Evolutionary conservation across 2,329 filamentous ascomycete species (phyloP).

Genomic region (Fusarium goolgardi): DNA sequence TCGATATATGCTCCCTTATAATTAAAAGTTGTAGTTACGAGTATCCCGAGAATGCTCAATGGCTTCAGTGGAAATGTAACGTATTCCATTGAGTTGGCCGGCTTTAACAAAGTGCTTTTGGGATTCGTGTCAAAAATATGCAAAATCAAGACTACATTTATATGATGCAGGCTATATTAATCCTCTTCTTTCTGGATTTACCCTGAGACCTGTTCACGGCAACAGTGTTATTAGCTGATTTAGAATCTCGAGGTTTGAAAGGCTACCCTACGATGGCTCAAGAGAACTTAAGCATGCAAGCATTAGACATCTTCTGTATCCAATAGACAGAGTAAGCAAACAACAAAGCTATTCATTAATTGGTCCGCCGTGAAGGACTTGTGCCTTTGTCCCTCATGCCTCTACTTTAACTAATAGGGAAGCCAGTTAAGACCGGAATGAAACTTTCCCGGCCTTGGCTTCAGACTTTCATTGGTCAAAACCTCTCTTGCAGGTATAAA

Average conservation of each 20-base stretch:
- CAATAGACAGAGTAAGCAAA: neutral
- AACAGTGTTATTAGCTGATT: neutral
- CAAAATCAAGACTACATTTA: no score
- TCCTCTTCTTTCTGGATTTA: no score
- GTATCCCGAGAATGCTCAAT: no score
- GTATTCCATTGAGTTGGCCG: no score
- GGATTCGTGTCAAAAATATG: neutral
- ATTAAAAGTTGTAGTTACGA: no score
- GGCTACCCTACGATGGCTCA: neutral
- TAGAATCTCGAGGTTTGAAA: accelerated
- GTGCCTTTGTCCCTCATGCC: neutral
- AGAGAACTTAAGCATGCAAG: neutral
- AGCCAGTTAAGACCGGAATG: neutral
- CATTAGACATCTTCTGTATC: neutral
- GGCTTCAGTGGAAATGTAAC: no score
- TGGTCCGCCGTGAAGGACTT: no score
- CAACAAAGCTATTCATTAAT: neutral
- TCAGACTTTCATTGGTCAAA: neutral
- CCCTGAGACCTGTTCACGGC: no score
- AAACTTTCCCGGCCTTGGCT: neutral
- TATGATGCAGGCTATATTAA: no score
- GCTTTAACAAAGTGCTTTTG: neutral
- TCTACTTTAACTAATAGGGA: neutral
- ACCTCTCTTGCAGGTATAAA: neutral
- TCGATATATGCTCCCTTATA: no score